phyloP scores from a whole-genome alignment of 1,284 basidiomycete species.

The Apiotrichum porosum region DNA sequence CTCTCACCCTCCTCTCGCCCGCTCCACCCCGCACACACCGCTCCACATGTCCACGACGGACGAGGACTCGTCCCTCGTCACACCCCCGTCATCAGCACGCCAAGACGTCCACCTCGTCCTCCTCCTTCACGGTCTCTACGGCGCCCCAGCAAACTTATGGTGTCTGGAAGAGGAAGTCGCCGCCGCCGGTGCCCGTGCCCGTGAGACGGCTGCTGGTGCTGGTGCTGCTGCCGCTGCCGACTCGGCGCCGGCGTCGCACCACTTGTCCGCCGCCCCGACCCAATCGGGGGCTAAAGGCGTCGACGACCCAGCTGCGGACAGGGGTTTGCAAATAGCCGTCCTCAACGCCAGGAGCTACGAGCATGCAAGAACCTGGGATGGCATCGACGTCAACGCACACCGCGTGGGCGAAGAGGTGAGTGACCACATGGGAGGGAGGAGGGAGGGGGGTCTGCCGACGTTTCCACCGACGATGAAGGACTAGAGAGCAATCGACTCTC shows the following conservation, averaged over 20 bases:
- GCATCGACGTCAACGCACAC: slow-evolving; percentile 45
- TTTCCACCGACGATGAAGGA: too few species aligned
- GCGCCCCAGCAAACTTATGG: slow-evolving; percentile 33
- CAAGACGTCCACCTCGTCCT: slow-evolving; percentile 39
- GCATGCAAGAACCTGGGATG: slow-evolving; percentile 45
- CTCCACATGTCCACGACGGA: too few species aligned
- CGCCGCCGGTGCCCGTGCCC: background rate
- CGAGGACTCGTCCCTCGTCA: too few species aligned
- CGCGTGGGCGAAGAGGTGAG: slow-evolving; percentile 36
- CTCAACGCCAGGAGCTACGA: slow-evolving; percentile 26
- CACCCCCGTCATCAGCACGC: too few species aligned
- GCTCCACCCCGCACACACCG: too few species aligned
- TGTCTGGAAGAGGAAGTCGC: slow-evolving; percentile 34
- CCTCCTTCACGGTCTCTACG: slow-evolving; percentile 47
- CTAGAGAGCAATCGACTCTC: too few species aligned
- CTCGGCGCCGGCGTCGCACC: too few species aligned
- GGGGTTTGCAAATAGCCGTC: slow-evolving; percentile 19
- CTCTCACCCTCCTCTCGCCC: too few species aligned
- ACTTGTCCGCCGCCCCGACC: too few species aligned
- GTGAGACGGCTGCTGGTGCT: background rate
- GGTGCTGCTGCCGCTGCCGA: background rate
- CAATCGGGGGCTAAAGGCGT: background rate
- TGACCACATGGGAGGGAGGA: too few species aligned
- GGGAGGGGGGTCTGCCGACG: too few species aligned
- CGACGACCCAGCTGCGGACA: background rate